Evolutionary conservation across 2,329 filamentous ascomycete genomes (phyloP).

Genomic region (Chalara sp.): DNA sequence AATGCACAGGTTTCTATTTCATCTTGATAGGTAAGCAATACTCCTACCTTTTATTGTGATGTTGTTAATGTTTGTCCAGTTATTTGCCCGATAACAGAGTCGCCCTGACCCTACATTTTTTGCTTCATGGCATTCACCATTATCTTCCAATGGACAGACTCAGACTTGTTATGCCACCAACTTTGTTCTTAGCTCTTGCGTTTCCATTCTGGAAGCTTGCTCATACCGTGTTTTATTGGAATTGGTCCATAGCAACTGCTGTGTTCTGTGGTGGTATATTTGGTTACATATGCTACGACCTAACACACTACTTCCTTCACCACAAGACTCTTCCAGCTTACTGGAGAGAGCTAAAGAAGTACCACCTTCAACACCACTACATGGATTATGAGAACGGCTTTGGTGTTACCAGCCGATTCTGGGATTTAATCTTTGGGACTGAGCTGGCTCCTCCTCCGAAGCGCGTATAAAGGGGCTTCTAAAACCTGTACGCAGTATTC

Average conservation of each 20-base stretch:
- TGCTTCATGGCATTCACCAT: slow-evolving; percentile 95
- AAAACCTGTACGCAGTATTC: too few species aligned
- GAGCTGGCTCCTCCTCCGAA: slow-evolving; percentile 47
- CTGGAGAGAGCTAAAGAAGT: slow-evolving; percentile 93
- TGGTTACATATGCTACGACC: slow-evolving; percentile 91
- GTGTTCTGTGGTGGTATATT: slow-evolving; percentile 89
- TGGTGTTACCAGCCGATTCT: slow-evolving; percentile 92
- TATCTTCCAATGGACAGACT: slow-evolving; percentile 99
- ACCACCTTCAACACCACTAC: slow-evolving; percentile 95
- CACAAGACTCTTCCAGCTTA: slow-evolving; percentile 86
- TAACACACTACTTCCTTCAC: slow-evolving; percentile 98
- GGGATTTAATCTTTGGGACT: slow-evolving; percentile 89
- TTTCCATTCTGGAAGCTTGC: slow-evolving; percentile 90
- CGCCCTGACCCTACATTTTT: slow-evolving; percentile 81
- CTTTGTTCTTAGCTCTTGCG: slow-evolving; percentile 77
- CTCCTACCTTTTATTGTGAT: background rate
- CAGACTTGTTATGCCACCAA: slow-evolving; percentile 92
- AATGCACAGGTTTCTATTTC: slow-evolving; percentile 87
- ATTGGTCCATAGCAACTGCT: slow-evolving; percentile 74
- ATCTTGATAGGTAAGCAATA: slow-evolving; percentile 73
- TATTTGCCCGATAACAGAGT: slow-evolving; percentile 87
- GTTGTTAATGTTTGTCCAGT: slow-evolving; percentile 37
- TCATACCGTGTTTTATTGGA: slow-evolving; percentile 71
- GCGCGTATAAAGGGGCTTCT: slow-evolving; percentile 14
- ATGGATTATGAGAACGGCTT: slow-evolving; percentile 97